phyloP scores from a whole-genome alignment of 371 early-diverging fungal genomes.

The Actinomucor elegans region DNA sequence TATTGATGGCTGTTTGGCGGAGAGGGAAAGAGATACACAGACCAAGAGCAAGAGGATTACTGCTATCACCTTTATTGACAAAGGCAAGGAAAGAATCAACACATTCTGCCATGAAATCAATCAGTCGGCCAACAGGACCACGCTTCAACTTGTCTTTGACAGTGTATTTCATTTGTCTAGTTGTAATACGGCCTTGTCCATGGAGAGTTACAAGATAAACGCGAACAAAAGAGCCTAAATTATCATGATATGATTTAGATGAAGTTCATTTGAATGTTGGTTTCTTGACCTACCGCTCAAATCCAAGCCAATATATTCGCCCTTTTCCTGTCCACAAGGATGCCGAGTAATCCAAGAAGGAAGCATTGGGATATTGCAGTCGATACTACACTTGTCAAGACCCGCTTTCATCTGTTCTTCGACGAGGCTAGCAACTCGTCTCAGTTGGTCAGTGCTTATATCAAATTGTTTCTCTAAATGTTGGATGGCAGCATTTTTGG shows the following conservation, averaged over 20 bases:
- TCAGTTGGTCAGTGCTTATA: conserved; percentile 17
- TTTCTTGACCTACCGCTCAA: conserved; percentile 81
- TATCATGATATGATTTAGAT: no score
- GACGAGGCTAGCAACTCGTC: conserved; percentile 27
- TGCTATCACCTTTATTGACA: conserved; percentile 36
- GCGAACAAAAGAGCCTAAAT: conserved; percentile 74
- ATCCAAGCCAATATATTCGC: conserved; percentile 87
- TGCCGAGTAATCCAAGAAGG: conserved; percentile 45
- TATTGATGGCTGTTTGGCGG: conserved; percentile 69
- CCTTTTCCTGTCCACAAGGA: conserved; percentile 85
- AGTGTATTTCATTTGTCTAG: conserved; percentile 77
- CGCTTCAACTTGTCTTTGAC: conserved; percentile 77
- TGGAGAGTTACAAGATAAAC: conserved; percentile 80
- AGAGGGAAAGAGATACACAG: conserved; percentile 96
- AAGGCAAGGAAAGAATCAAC: conserved; percentile 73
- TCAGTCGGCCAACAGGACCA: conserved; percentile 41
- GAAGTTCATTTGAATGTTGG: no score
- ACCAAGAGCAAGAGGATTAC: conserved; percentile 57
- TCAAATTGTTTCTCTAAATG: conserved; percentile 15
- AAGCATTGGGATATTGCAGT: conserved; percentile 66
- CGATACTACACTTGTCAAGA: conserved; percentile 44
- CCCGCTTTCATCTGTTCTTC: conserved; percentile 70
- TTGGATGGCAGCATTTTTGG: conserved; percentile 7
- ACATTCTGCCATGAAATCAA: conserved; percentile 86
- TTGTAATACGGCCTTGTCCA: conserved; percentile 63